Evolutionary conservation across 257 asterid species (phyloP).

Genomic region (Eucommia ulmoides): DNA sequence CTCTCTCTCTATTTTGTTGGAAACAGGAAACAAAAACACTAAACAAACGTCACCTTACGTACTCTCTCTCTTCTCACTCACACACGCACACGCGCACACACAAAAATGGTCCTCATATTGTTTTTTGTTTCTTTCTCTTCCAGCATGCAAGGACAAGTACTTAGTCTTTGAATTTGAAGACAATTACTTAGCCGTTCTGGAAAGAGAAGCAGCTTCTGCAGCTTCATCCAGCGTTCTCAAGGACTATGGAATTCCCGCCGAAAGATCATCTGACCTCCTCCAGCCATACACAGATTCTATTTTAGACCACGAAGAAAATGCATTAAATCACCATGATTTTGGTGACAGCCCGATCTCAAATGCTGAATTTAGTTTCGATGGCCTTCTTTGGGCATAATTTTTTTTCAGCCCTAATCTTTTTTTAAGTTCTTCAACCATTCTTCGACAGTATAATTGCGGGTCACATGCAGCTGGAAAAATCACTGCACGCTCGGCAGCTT

Average conservation of each 20-base stretch:
- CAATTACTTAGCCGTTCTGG: slow-evolving; percentile 65
- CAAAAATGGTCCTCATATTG: not conserved
- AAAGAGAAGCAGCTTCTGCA: slow-evolving; percentile 55
- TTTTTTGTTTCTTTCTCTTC: not conserved
- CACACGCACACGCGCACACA: too few species aligned
- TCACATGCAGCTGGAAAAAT: not conserved
- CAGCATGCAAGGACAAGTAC: slow-evolving; percentile 69
- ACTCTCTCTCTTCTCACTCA: too few species aligned
- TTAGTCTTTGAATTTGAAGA: slow-evolving; percentile 78
- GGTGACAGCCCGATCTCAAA: slow-evolving; percentile 55
- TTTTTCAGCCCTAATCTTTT: slow-evolving; percentile 2
- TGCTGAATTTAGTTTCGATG: slow-evolving; percentile 58
- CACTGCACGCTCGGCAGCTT: too few species aligned
- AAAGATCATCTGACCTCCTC: slow-evolving; percentile 62
- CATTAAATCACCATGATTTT: slow-evolving; percentile 28
- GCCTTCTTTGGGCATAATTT: slow-evolving; percentile 58
- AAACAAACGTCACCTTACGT: too few species aligned
- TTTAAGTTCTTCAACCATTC: slow-evolving; percentile 1
- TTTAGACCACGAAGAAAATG: slow-evolving; percentile 18
- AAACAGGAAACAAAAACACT: too few species aligned
- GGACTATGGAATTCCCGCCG: slow-evolving; percentile 82
- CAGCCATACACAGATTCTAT: slow-evolving; percentile 43
- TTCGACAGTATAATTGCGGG: not conserved
- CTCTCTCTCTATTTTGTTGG: too few species aligned
- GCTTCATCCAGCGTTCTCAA: slow-evolving; percentile 67